Evolutionary conservation across 495 filamentous ascomycete genomes (phyloP), one percentile per base, ranked within the genome.

Genomic region (Aspergillus mulundensis): DNA sequence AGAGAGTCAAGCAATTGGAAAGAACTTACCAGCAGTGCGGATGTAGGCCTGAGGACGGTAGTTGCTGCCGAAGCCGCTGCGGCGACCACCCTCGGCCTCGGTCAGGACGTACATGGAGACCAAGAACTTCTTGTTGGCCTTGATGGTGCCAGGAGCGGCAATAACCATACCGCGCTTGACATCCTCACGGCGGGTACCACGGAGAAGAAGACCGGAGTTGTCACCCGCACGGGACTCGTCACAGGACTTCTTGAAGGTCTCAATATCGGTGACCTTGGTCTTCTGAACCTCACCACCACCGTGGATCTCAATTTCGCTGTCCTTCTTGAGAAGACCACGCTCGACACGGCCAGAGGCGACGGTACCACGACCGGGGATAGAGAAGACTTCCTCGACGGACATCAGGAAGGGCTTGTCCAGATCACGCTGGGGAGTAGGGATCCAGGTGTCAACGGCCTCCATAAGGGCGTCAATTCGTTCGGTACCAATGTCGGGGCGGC

Each of bases 201-300:
- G 89, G 71, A 98, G 87, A 20, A 98, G 84, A 19, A 98, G 87
- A 69, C 94, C 94, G n/a, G 93, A 94, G 84, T 96, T 97, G 77
- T 98, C 94, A 67, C 94, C 94, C 51, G 94, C 94, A 57, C 86
- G 82, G 57, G 90, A 90, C 75, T 95, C 90, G 50, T 94, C 90
- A 74, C 92, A 95, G 45, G 89, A 90, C 81, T 98, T 98, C 83
- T 97, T 95, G 83, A 98, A 98, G 56, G 91, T 97, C 80, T 98
- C 94, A 68, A 97, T 96, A 66, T 97, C 94, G 65, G 94, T 98
- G 55, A 98, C 92, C 80, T 96, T 97, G 69, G 95, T 97, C 83
- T 94, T 96, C 78, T 96, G 89, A 58, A 89, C 77, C 39, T 71
- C 72, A 61, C 83, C 81, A 74, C 90, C 94, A 66, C 94, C 94